Conservation (phyloP, 2,329 filamentous ascomycete species). For the Elsinoe arachidis region DNA sequence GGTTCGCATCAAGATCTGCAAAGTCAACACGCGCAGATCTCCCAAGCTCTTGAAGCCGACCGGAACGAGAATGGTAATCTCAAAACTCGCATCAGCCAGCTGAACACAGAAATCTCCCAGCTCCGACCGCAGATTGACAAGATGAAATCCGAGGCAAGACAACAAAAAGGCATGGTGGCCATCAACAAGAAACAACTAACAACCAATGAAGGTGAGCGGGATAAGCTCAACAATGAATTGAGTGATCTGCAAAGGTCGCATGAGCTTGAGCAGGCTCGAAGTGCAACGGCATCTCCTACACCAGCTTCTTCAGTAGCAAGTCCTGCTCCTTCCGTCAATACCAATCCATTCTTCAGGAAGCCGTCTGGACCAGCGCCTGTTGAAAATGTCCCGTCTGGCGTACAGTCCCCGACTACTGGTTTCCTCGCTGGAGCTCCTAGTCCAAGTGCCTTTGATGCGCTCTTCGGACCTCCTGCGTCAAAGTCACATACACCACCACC, state of each 20-base stretch:
- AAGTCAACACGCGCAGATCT: constrained; percentile 69
- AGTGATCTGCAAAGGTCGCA: constrained; percentile 56
- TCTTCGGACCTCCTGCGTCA: constrained; percentile 36
- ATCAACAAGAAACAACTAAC: constrained; percentile 98
- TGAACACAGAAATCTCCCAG: constrained; percentile 74
- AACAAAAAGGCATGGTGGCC: constrained; percentile 91
- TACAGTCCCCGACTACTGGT: constrained; percentile 12
- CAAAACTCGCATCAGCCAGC: constrained; percentile 76
- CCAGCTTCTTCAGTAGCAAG: constrained; percentile 50
- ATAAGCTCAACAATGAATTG: constrained; percentile 75
- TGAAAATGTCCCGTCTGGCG: constrained; percentile 6
- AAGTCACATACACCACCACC: background rate
- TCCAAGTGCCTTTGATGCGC: constrained; percentile 29
- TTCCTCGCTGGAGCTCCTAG: constrained; percentile 21
- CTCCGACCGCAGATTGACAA: constrained; percentile 90
- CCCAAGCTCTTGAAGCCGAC: constrained; percentile 68
- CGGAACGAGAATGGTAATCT: constrained; percentile 78
- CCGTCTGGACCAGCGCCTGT: constrained; percentile 27
- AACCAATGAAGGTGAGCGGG: constrained; percentile 79
- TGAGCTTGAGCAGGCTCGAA: constrained; percentile 32
- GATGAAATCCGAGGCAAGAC: constrained; percentile 79
- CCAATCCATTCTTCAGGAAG: constrained; percentile 88
- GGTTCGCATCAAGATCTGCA: constrained; percentile 73
- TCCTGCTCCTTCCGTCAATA: constrained; percentile 57
- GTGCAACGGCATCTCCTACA: constrained; percentile 28